Percentiles rank a stretch among this genome's conserved stretches.
These are phyloP conservation scores for Carex arenaria DNA, from an alignment of 202 grass and related monocot genomes.

Conservation along the genomic window DNA sequence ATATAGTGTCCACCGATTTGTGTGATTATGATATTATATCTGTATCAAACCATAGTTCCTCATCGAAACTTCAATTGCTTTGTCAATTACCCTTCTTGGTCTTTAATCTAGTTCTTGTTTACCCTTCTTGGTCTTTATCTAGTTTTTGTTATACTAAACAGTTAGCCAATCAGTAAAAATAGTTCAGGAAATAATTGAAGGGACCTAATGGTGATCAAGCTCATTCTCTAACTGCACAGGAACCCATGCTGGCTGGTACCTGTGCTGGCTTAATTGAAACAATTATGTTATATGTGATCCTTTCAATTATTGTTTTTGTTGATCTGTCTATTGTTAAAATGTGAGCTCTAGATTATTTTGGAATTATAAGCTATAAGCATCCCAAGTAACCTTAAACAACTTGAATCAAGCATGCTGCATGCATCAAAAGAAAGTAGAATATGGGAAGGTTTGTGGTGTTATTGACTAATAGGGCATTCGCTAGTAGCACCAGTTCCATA, in stretches of 20 bases:
- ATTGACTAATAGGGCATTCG: neutral
- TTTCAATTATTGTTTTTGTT: neutral
- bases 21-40: no score
- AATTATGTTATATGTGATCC: neutral
- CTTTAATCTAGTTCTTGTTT: neutral
- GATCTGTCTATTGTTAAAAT: neutral
- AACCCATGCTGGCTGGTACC: neutral
- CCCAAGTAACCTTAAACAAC: neutral
- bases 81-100: neutral
- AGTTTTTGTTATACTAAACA: neutral
- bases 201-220: neutral
- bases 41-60: no score
- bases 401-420: no score
- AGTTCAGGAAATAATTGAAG: neutral
- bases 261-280: no score
- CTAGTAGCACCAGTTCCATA: neutral
- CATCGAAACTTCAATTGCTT: neutral
- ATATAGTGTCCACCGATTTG: neutral
- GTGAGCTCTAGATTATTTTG: neutral
- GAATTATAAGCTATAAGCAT: neutral
- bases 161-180: neutral
- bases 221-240: neutral
- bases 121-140: neutral
- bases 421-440: neutral
- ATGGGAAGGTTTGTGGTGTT: neutral